Evolutionary conservation across 768 basidiomycete genomes (phyloP).

Genomic region (Neoboletus brunneissimus): DNA sequence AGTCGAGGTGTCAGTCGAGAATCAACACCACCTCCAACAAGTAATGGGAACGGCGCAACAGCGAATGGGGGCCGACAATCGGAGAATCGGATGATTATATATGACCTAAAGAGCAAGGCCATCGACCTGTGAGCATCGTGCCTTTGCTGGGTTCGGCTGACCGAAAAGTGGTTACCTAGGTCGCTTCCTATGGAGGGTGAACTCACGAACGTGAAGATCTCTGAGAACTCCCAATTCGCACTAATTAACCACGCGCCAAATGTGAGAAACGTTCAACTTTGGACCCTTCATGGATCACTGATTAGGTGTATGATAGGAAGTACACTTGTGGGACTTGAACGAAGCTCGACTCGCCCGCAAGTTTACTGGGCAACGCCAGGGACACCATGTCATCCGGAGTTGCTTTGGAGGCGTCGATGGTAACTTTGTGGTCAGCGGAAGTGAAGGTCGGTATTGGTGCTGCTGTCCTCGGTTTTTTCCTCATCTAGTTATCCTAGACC

Average conservation of each 20-base stretch:
- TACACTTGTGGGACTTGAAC: conserved; percentile 82
- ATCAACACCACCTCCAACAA: conserved; percentile 30
- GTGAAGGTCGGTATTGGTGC: conserved; percentile 70
- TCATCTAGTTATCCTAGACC: conserved; percentile 53
- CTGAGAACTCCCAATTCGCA: conserved; percentile 81
- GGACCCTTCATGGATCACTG: conserved; percentile 1
- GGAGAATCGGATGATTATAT: conserved; percentile 71
- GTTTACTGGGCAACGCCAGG: conserved; percentile 84
- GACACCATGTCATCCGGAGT: conserved; percentile 82
- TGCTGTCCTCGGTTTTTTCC: background rate
- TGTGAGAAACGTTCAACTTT: conserved; percentile 44
- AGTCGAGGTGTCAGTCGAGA: conserved; percentile 37
- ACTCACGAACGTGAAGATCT: conserved; percentile 84
- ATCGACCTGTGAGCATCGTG: conserved; percentile 58
- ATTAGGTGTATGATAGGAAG: conserved; percentile 55
- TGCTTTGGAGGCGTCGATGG: conserved; percentile 91
- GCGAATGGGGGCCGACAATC: conserved; percentile 37
- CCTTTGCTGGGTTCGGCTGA: conserved; percentile 9
- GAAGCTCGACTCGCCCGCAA: conserved; percentile 69
- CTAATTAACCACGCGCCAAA: conserved; percentile 86
- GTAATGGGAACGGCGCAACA: conserved; percentile 33
- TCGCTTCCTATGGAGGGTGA: conserved; percentile 71
- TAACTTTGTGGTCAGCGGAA: conserved; percentile 89
- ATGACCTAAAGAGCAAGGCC: conserved; percentile 67
- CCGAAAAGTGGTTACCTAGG: conserved; percentile 35